Percentiles rank a stretch among this genome's conserved stretches.
phyloP scores from a whole-genome alignment of 805 yeast genomes.

The Teunomyces stri region DNA sequence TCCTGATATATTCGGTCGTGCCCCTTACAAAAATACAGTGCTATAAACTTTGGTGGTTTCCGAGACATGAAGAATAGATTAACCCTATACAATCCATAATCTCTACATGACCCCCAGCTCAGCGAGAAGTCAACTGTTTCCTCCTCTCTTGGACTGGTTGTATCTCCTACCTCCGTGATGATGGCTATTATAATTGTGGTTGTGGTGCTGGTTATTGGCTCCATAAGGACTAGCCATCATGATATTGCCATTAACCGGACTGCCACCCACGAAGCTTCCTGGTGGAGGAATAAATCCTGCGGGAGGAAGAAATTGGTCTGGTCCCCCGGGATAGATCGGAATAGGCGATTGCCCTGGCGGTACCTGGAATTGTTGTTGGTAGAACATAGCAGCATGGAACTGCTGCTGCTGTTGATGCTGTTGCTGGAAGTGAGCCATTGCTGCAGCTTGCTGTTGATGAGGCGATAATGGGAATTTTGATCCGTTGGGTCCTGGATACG shows the following conservation, averaged over 20 bases:
- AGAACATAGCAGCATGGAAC: constrained; percentile 37
- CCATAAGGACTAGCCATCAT: constrained; percentile 15
- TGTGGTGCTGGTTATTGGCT: constrained; percentile 8
- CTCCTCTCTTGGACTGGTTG: constrained; percentile 11
- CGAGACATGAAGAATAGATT: background rate
- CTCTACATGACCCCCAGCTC: background rate
- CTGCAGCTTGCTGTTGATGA: constrained; percentile 25
- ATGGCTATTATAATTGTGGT: constrained; percentile 2
- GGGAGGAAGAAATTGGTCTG: constrained; percentile 32
- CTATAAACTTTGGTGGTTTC: background rate
- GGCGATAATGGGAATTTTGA: constrained; percentile 28
- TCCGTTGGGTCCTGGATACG: constrained; percentile 16
- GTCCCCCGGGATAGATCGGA: constrained; percentile 32
- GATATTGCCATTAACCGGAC: constrained; percentile 29
- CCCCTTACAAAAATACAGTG: background rate
- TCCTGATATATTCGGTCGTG: background rate
- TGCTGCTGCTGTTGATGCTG: constrained; percentile 26
- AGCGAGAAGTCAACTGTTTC: constrained; percentile 7
- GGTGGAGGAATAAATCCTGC: constrained; percentile 37
- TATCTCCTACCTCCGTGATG: constrained; percentile 12
- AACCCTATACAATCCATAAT: background rate
- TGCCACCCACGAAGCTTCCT: constrained; percentile 24
- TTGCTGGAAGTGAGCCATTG: constrained; percentile 30
- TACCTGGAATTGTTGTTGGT: constrained; percentile 32
- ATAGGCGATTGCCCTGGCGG: constrained; percentile 36